Conservation (phyloP, 129 eudicot species). For the Glebionis coronaria region DNA sequence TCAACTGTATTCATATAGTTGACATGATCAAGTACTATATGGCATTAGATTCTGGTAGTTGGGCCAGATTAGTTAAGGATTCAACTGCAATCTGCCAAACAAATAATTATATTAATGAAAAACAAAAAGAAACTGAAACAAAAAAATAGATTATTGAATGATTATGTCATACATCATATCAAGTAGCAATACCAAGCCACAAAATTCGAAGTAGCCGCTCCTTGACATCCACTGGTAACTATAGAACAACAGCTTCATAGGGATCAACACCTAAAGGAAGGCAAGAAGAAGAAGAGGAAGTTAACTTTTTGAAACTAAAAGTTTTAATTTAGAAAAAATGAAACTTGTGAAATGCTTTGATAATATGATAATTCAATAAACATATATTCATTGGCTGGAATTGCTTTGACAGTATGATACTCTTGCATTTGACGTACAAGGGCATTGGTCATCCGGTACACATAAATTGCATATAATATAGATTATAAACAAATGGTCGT, state of each 20-base stretch:
- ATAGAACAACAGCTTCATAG: slow-evolving; percentile 72
- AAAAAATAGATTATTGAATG: not conserved
- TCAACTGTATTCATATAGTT: slow-evolving; percentile 1
- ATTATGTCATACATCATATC: slow-evolving; percentile 65
- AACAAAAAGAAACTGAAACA: not conserved
- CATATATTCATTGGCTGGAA: no score
- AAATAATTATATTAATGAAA: slow-evolving; percentile 11
- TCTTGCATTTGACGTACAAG: no score
- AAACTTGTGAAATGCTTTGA: no score
- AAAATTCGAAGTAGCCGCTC: slow-evolving; percentile 78
- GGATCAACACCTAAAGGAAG: slow-evolving; percentile 55
- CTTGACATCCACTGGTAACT: slow-evolving; percentile 58
- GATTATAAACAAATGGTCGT: no score
- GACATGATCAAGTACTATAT: slow-evolving; percentile 90
- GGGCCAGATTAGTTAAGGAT: slow-evolving; percentile 53
- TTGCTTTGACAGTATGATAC: no score
- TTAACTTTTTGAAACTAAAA: no score
- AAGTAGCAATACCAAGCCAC: slow-evolving; percentile 81
- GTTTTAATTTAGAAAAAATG: no score
- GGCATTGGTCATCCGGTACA: no score
- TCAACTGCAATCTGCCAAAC: slow-evolving; percentile 61
- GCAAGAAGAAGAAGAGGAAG: no score
- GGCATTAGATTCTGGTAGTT: slow-evolving; percentile 70
- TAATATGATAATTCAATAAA: no score
- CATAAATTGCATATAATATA: no score